Conservation (phyloP, 2,329 filamentous ascomycete genomes). For the Lachnellula willkommii region DNA sequence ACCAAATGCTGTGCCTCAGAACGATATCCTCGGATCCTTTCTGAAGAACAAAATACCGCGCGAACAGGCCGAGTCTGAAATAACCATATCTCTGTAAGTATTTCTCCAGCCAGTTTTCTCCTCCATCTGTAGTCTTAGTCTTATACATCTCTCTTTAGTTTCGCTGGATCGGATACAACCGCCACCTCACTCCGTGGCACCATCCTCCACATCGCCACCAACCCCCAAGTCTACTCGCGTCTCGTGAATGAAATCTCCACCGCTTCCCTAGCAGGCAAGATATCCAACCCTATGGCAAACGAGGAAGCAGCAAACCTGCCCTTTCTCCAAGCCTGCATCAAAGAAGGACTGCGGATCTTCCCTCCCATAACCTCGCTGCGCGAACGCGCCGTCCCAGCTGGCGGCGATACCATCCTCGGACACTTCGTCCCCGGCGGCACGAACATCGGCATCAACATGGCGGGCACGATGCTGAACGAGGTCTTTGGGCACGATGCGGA, state of each 20-base stretch:
- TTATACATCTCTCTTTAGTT: constrained; percentile 11
- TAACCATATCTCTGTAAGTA: constrained; percentile 25
- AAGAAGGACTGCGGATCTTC: constrained; percentile 43
- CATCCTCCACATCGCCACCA: constrained; percentile 15
- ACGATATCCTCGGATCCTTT: constrained; percentile 50
- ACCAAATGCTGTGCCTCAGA: constrained; percentile 32
- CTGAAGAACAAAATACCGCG: constrained; percentile 1
- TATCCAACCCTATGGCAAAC: constrained; percentile 3
- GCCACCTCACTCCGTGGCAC: constrained; percentile 43
- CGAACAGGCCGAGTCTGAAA: constrained; percentile 8
- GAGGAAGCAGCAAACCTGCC: constrained; percentile 37
- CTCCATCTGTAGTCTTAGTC: not conserved
- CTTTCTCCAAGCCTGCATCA: constrained; percentile 47
- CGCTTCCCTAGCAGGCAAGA: not conserved
- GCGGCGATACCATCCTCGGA: constrained; percentile 15
- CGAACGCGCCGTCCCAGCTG: constrained; percentile 15
- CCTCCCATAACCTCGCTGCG: constrained; percentile 36
- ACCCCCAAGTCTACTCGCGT: constrained; percentile 7
- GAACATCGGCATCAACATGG: constrained; percentile 32
- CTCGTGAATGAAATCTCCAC: constrained; percentile 14
- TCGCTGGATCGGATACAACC: constrained; percentile 54
- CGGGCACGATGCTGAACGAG: constrained; percentile 19
- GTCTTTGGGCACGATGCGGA: constrained; percentile 36
- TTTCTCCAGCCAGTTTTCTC: not conserved
- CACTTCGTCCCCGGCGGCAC: constrained; percentile 19